A percentile compares a stretch with the other conserved stretches of the same genome.
Conservation (phyloP, 129 eudicot species). For the Erigeron canadensis region DNA sequence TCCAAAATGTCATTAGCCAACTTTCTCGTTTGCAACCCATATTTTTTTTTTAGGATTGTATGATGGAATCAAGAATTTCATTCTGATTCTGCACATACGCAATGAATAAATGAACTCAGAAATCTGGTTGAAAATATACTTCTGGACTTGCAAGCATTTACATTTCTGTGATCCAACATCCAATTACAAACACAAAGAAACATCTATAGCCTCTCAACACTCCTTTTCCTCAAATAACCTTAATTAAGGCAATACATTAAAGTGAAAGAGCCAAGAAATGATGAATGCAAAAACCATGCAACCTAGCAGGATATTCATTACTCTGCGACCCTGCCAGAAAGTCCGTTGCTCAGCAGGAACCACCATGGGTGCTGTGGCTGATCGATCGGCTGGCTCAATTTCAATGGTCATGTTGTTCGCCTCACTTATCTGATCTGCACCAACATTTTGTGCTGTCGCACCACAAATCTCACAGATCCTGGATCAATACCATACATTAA, state of each 20-base stretch:
- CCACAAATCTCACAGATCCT: constrained; percentile 78
- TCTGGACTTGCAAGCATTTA: constrained; percentile 23
- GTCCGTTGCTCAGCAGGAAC: constrained; percentile 41
- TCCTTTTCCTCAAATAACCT: constrained; percentile 8
- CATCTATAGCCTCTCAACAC: constrained; percentile 11
- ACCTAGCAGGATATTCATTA: constrained; percentile 65
- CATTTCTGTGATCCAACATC: constrained; percentile 21
- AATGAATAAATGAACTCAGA: not conserved
- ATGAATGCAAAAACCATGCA: constrained; percentile 77
- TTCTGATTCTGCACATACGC: constrained; percentile 4
- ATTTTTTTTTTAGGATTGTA: too few species aligned
- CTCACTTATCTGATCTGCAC: constrained; percentile 47
- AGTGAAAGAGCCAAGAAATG: constrained; percentile 84
- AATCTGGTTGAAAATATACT: not conserved
- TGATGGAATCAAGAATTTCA: too few species aligned
- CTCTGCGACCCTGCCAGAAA: constrained; percentile 57
- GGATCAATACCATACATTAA: constrained; percentile 18
- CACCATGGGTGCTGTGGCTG: constrained; percentile 20
- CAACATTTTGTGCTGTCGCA: constrained; percentile 49
- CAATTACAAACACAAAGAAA: constrained; percentile 10
- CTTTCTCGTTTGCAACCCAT: too few species aligned
- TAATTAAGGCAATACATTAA: constrained; percentile 47
- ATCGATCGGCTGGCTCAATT: constrained; percentile 28
- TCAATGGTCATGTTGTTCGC: constrained; percentile 23
- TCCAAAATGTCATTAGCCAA: too few species aligned